phyloP scores from a whole-genome alignment of 1,284 basidiomycete genomes.

The Coniferiporia weirii region DNA sequence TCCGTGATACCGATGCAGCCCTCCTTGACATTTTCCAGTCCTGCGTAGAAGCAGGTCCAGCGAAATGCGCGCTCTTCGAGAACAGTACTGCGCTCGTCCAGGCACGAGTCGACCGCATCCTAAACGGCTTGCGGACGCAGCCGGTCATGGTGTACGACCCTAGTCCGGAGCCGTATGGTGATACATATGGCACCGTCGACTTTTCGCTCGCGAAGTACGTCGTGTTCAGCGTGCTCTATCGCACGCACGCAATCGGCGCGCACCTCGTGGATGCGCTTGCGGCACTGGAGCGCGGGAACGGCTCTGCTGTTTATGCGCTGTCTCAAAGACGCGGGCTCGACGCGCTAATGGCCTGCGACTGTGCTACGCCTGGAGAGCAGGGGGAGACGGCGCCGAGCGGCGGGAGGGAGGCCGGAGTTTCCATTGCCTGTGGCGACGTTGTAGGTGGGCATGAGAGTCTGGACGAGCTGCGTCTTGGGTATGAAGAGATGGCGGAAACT shows the following conservation, averaged over 20 bases:
- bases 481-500: constrained; percentile 1
- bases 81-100: constrained; percentile 16
- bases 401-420: no score
- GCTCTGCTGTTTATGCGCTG: neutral
- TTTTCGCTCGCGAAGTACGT: no score
- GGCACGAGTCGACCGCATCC: constrained; percentile 15
- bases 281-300: no score
- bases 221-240: no score
- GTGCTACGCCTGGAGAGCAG: no score
- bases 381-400: no score
- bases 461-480: neutral
- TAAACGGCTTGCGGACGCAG: neutral
- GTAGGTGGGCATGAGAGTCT: neutral
- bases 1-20: constrained; percentile 21
- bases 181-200: no score
- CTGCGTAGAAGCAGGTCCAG: constrained; percentile 22
- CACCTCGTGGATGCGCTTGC: no score
- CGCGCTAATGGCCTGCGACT: neutral
- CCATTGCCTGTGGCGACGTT: constrained; percentile 11
- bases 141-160: constrained; percentile 8
- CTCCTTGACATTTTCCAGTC: constrained; percentile 16
- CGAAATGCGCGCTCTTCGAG: constrained; percentile 20
- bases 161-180: no score
- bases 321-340: neutral
- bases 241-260: no score